Evolutionary conservation across 1,139 yeast genomes (phyloP), one percentile per base, ranked within the genome.

Genomic region (Lodderomyces metapsilosis): DNA sequence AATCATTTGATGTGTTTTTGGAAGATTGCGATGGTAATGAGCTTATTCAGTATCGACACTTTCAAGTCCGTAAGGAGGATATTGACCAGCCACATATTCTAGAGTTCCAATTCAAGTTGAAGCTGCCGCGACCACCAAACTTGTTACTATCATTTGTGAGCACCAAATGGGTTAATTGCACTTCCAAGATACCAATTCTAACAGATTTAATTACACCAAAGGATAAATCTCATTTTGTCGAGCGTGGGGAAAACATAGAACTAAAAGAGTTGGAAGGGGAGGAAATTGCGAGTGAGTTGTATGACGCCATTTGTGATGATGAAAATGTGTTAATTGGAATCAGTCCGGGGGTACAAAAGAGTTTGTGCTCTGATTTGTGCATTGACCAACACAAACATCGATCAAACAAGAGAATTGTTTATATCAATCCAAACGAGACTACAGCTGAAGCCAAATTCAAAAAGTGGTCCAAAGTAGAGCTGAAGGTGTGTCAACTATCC

Each of bases 11-110:
- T 35, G 53, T 92, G 4, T 45, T 87, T 11, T 87, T 88, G 1
- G 97, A 89, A 55, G 97, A 91, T 55, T 76, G 88, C 43, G 84
- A 88, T 59, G 95, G 96, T 3, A 92, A 87, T 43, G 70, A 64
- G 37, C 73, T 89, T n/a, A 62, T 92, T 18, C 78, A 72, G 52
- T 53, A 66, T 28, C 92, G 86, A 43, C 61, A 67, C 2, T 64
- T 91, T 37, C 52, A 74, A 1, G 74, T 91, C 8, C 68, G 68
- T 24, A 71, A 69, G 43, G 64, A 70, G 21, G 69, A 75, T 40
- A 66, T 80, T 18, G 64, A 71, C 12, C 70, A 76, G 34, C 82
- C 78, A 23, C 84, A 82, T 48, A 55, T 73, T 25, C 42, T 88
- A 2, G 91, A 84, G 37, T 80, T 88, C 52, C 74, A 86, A 1